phyloP scores from a whole-genome alignment of 805 yeast species.

The Ogataea wickerhamii region DNA sequence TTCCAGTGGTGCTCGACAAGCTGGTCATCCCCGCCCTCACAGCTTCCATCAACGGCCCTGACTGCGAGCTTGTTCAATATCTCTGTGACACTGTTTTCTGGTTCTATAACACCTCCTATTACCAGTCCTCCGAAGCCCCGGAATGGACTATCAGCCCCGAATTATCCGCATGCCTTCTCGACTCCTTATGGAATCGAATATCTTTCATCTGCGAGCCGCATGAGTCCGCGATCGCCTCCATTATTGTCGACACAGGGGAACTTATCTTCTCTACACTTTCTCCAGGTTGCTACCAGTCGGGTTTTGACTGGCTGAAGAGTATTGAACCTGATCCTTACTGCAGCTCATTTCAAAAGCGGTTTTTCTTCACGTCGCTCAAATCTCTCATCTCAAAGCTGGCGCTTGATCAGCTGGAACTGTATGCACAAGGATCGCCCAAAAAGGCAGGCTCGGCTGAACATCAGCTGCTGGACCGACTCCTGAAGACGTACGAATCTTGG shows the following conservation, averaged over 20 bases:
- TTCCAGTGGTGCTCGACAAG: slow-evolving; percentile 14
- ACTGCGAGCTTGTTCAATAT: slow-evolving; percentile 3
- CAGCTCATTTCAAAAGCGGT: slow-evolving; percentile 5
- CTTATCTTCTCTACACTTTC: slow-evolving; percentile 13
- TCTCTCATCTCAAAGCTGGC: slow-evolving; percentile 15
- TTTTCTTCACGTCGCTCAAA: slow-evolving; percentile 13
- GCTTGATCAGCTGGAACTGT: slow-evolving; percentile 14
- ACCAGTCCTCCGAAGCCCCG: slow-evolving; percentile 5
- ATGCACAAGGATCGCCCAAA: slow-evolving; percentile 2
- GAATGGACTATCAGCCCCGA: slow-evolving; percentile 7
- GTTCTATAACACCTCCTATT: slow-evolving; percentile 15
- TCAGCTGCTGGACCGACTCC: slow-evolving; percentile 7
- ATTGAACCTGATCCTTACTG: slow-evolving; percentile 10
- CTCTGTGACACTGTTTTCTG: slow-evolving; percentile 15
- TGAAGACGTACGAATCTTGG: slow-evolving; percentile 16
- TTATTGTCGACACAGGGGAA: slow-evolving; percentile 9
- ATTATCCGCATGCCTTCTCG: slow-evolving; percentile 10
- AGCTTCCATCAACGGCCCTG: slow-evolving; percentile 2
- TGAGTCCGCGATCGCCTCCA: slow-evolving; percentile 1
- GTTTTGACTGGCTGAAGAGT: slow-evolving; percentile 13
- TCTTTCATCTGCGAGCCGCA: slow-evolving; percentile 2
- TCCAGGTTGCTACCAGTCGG: slow-evolving; percentile 2
- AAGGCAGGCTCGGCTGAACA: not conserved
- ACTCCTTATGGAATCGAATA: slow-evolving; percentile 13
- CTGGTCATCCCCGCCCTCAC: slow-evolving; percentile 16